Base-by-base conservation (phyloP, 805 yeast genomes). In the Suhomyces prunicola region DNA sequence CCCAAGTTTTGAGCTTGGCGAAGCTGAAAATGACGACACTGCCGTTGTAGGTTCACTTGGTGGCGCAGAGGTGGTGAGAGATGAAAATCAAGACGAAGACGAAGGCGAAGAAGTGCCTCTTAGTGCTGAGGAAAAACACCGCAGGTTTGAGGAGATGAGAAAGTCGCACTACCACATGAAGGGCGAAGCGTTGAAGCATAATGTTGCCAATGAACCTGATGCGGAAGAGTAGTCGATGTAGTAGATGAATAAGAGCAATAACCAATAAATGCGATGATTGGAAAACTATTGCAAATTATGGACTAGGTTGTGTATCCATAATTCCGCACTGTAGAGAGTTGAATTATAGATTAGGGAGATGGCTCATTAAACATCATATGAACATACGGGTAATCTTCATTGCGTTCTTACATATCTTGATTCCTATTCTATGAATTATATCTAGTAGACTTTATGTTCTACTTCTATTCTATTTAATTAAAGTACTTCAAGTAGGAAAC, bases 131-230 rank as follows among this genome's bases (percentile, higher is more conserved):
- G 87, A 81, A 51, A 84, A 80, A 60, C 93, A 87, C 64, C 77
- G 70, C 54, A 69, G 76, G 55, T 91, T 91, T 62, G 96, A 88
- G 67, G 87, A 86, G 60, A 76, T 84, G 80, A 82, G 97, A 64
- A 90, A 88, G 64, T 73, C 80, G 53, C 97, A 91, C 69, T 90
- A 90, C 67, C 89, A 86, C 61, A 60, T 76, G 68, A 81, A 80
- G 56, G 85, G 78, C 2, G 69, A 69, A 35, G 80, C 76, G 5
- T 76, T 86, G 59, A 65, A 67, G 31, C 68, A 70, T n/a, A 66
- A 69, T 27, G 9, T 49, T 26, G 55, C 35, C 3, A 45, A 33
- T 6, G 40, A 48, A 7, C 44, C 36, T 13, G 51, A 36, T 4
- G 46, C 39, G 3, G 46, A 36, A n/a, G 49, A 35, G 6, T 15